These are phyloP conservation scores for Urochloa ruziziensis DNA, from an alignment of 176 grass and related monocot species.

Conservation along the genomic window DNA sequence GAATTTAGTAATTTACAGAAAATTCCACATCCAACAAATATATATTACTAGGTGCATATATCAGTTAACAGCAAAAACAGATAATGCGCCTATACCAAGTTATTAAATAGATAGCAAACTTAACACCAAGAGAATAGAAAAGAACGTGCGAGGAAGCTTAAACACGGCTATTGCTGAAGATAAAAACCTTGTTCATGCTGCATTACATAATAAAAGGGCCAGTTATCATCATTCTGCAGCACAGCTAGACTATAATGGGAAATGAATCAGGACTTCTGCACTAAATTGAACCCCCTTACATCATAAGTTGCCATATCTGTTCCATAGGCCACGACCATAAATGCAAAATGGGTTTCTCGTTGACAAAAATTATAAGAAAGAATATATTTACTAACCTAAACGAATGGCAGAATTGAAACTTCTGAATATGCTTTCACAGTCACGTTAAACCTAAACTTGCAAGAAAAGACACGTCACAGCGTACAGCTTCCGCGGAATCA, in stretches of 20 bases:
- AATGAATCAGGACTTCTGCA: neutral
- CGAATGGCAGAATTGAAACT: neutral
- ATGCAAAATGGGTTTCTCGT: neutral
- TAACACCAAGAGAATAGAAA: neutral
- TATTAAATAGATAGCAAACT: neutral
- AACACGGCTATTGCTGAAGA: neutral
- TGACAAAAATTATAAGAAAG: neutral
- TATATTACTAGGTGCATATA: neutral
- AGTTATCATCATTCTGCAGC: slow-evolving; percentile 5
- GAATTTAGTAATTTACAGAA: neutral
- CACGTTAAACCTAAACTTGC: neutral
- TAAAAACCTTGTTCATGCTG: neutral
- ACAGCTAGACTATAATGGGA: neutral
- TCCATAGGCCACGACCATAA: slow-evolving; percentile 5
- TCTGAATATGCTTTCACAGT: neutral
- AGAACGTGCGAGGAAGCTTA: neutral
- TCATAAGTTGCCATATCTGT: neutral
- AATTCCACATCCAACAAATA: neutral
- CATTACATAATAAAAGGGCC: neutral
- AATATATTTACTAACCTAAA: neutral
- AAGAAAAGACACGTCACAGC: neutral
- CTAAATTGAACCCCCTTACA: neutral
- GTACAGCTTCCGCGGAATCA: neutral
- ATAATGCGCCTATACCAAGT: neutral
- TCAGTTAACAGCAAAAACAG: neutral